phyloP scores from a whole-genome alignment of 164 flowering plant species.

The Vitis vinifera region ASM3070453v1 NC_081809.1:4850001-4850500 shows the following conservation, averaged over 20 bases:
- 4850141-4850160: too few species aligned
- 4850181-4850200: background rate
- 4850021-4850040: too few species aligned
- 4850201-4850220: background rate
- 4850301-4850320: slow-evolving; percentile 29
- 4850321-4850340: slow-evolving; percentile 16
- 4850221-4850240: slow-evolving; percentile 2
- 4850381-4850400: slow-evolving; percentile 13
- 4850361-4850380: slow-evolving; percentile 8
- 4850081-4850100: too few species aligned
- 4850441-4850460: slow-evolving; percentile 2
- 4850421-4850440: slow-evolving; percentile 8
- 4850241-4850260: slow-evolving; percentile 22
- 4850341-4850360: slow-evolving; percentile 15
- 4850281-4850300: slow-evolving; percentile 6
- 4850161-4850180: background rate
- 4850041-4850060: too few species aligned
- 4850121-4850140: too few species aligned
- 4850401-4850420: slow-evolving; percentile 9
- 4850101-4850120: too few species aligned
- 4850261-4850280: background rate
- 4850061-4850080: too few species aligned
- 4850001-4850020: too few species aligned
- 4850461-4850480: slow-evolving; percentile 28
- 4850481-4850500: slow-evolving; percentile 16